Evolutionary conservation across 768 basidiomycete species (phyloP).

Genomic region (Termitomyces sp.): DNA sequence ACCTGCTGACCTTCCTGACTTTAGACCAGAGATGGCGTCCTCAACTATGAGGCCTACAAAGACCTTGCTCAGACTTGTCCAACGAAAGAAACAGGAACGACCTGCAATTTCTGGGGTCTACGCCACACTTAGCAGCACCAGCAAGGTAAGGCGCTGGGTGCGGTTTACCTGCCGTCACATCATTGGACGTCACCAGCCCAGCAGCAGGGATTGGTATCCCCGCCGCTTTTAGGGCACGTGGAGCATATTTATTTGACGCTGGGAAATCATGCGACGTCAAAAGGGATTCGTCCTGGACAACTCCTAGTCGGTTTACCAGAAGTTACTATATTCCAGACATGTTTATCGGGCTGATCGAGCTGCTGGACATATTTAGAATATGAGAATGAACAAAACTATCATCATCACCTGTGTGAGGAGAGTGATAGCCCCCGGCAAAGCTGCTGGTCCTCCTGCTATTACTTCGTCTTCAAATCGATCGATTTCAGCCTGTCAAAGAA

Average conservation of each 20-base stretch:
- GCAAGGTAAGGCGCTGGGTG: slow-evolving; percentile 83
- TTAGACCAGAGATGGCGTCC: slow-evolving; percentile 83
- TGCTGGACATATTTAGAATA: slow-evolving; percentile 10
- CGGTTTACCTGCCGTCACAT: slow-evolving; percentile 77
- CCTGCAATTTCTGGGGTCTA: slow-evolving; percentile 53
- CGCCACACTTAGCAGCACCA: slow-evolving; percentile 60
- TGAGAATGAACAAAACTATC: background rate
- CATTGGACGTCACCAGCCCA: slow-evolving; percentile 71
- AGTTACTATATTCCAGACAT: slow-evolving; percentile 81
- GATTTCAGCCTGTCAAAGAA: slow-evolving; percentile 50
- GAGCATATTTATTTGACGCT: slow-evolving; percentile 76
- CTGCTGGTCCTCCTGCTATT: slow-evolving; percentile 54
- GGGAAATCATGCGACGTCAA: slow-evolving; percentile 1
- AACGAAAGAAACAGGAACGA: slow-evolving; percentile 13
- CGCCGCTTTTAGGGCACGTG: slow-evolving; percentile 60
- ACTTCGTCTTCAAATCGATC: slow-evolving; percentile 78
- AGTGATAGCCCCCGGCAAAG: slow-evolving; percentile 61
- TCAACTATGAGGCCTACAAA: slow-evolving; percentile 77
- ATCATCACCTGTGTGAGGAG: slow-evolving; percentile 50
- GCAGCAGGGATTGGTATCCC: slow-evolving; percentile 56
- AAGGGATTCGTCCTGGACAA: background rate
- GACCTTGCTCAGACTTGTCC: background rate
- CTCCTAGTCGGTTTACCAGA: slow-evolving; percentile 45
- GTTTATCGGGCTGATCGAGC: slow-evolving; percentile 26
- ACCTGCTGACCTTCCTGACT: slow-evolving; percentile 72